Evolutionary conservation across 2,329 filamentous ascomycete species (phyloP), one percentile per base, ranked within the genome.

Genomic region (Sclerotinia sclerotiorum): DNA sequence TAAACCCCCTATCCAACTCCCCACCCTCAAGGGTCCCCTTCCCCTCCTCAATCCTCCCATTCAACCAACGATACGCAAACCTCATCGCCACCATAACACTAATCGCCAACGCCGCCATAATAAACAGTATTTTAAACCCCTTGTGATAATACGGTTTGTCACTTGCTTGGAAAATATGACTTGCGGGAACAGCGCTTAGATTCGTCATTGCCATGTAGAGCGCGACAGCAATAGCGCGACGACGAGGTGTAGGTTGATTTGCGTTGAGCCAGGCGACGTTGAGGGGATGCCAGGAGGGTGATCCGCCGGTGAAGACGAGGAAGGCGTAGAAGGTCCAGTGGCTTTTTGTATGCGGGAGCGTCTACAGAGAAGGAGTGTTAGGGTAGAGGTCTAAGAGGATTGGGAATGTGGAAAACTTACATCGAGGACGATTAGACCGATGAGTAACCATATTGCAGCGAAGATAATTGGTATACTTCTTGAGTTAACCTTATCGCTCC

Each of bases 141-240:
- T 67, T 42, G 46, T 67, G 65, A 46, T 67, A 67, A 52, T 67
- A 67, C 24, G 56, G 65, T 44, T 67, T 67, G 62, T 67, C 65
- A 15, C 35, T 52, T 15, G 46, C 65, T 24, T 62, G 65, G n/a
- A 67, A 67, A 13, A 67, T 62, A 46, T 67, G 56, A 27, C 46
- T 61, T 3, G 65, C 65, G 6, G 65, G 65, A 6, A 67, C 65
- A 1, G 55, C 65, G 17, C 44, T 52, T 24, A 67, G 2, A 62
- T 67, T 67, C 10, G 65, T 67, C 24, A 62, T 67, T 3, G 65
- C 65, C 65, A 67, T 67, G 19, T 67, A 67, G 6, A 67, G 46
- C 7, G 65, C 56, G 10, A 67, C 35, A 1, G 65, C 65, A 2
- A 67, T 67, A 7, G 65, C 65, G 35, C 65, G 65, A 29, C 65